Evolutionary conservation across 768 basidiomycete species (phyloP).

Genomic region (Phallus indusiatus): DNA sequence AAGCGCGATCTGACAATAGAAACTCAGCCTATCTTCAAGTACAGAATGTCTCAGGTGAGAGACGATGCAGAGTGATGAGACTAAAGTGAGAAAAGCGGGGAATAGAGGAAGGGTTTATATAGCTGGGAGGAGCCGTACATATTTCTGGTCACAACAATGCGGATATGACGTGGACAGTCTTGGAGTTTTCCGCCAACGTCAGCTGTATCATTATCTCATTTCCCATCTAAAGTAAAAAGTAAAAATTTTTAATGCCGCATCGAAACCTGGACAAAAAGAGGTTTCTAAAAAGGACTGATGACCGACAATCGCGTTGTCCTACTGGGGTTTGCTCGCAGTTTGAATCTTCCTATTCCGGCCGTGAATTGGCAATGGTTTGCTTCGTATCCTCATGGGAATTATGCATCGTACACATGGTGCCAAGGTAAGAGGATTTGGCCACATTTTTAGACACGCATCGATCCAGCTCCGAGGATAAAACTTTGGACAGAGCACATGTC

Average conservation of each 20-base stretch:
- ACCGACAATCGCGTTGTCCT: no score
- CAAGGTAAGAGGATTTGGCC: neutral
- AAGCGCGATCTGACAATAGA: neutral
- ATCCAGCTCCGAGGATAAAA: no score
- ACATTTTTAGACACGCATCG: no score
- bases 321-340: neutral
- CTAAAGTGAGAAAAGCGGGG: neutral
- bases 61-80: neutral
- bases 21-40: neutral
- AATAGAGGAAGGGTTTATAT: neutral
- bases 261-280: no score
- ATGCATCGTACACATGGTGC: neutral
- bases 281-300: no score
- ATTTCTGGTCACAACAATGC: no score
- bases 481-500: no score
- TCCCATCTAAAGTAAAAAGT: no score
- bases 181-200: no score
- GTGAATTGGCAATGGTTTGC: neutral
- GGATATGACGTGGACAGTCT: no score
- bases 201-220: no score
- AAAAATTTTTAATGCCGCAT: no score
- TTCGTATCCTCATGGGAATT: neutral
- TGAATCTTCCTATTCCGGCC: neutral
- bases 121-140: neutral
- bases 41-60: neutral